Base-by-base conservation (phyloP, 192 early-diverging fungal species). In the Rhizoclosmatium sp. region DNA sequence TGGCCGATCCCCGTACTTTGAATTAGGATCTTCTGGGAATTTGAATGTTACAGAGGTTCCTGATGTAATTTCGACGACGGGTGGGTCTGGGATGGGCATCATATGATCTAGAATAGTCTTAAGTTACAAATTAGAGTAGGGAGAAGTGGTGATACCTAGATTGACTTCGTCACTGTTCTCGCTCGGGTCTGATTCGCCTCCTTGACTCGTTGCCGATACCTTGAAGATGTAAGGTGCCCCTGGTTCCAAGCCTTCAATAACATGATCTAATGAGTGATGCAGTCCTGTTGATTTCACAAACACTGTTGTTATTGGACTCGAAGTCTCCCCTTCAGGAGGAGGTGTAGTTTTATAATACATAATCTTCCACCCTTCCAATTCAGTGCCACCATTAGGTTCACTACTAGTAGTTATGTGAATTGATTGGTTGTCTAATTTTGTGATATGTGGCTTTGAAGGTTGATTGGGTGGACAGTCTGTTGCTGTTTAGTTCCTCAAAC, bases 161-260 rank as follows among this genome's bases (percentile, higher is more conserved):
- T 73, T 66, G 39, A 89, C 74, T 59, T 75, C 68, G 10, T 87
- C 83, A 49, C 86, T 87, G 48, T 59, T 48, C 51, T 83, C 85
- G 74, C 84, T 86, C 3, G 21, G 1, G n/a, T 78, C 65, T 31
- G 82, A 84, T 59, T 76, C 82, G 12, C 84, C 84, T 40, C 42
- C 51, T 4, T 44, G 46, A 61, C 82, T 85, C 23, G 44, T 41
- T 2, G 79, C 80, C 21, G 62, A 47, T 23, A 86, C 82, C 14
- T 45, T 19, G 47, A 89, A 83, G 42, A 75, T 19, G 76, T 81
- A 89, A n/a, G 79, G 65, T 1, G 45, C 56, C 3, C 80, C 80
- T 2, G 76, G 79, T 31, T 78, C 44, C 49, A 85, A 47, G 7
- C 66, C 71, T 2, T 82, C 74, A 46, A 87, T 75, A 21, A 77